Conservation (phyloP, 2,329 filamentous ascomycete genomes). For the Botryotinia calthae region DNA sequence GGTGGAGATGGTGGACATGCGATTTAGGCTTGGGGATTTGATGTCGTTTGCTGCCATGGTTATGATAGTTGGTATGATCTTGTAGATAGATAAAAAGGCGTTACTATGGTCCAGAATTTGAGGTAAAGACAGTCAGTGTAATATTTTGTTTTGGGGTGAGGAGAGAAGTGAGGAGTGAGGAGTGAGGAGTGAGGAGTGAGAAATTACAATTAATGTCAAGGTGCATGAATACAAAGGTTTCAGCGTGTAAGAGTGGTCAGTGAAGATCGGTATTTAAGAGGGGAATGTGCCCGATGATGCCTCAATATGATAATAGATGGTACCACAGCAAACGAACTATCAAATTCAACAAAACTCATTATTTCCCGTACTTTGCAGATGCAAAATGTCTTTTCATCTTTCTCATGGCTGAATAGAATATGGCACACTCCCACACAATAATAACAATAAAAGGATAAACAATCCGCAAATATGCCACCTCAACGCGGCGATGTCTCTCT, state of each 20-base stretch:
- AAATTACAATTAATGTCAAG: background rate
- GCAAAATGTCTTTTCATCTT: background rate
- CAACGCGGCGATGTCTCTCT: conserved; percentile 34
- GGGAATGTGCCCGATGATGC: conserved; percentile 6
- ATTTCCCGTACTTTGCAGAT: background rate
- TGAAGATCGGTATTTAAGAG: background rate
- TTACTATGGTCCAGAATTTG: background rate
- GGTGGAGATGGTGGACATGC: conserved; percentile 25
- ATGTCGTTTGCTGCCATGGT: conserved; percentile 25
- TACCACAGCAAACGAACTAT: background rate
- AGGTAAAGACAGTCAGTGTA: background rate
- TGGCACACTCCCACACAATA: background rate
- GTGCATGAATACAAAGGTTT: conserved; percentile 8
- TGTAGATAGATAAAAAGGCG: background rate
- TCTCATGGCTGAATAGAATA: conserved; percentile 7
- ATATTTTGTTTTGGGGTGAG: background rate
- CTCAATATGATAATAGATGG: background rate
- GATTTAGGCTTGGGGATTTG: conserved; percentile 27
- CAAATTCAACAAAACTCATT: background rate
- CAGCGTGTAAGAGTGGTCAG: background rate
- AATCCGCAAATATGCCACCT: conserved; percentile 29
- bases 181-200: background rate
- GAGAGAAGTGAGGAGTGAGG: background rate
- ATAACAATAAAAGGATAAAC: background rate
- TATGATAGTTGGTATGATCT: background rate